Evolutionary conservation across 1,284 basidiomycete species (phyloP), one percentile per base, ranked within the genome.

Genomic region (Ganoderma multipileum): DNA sequence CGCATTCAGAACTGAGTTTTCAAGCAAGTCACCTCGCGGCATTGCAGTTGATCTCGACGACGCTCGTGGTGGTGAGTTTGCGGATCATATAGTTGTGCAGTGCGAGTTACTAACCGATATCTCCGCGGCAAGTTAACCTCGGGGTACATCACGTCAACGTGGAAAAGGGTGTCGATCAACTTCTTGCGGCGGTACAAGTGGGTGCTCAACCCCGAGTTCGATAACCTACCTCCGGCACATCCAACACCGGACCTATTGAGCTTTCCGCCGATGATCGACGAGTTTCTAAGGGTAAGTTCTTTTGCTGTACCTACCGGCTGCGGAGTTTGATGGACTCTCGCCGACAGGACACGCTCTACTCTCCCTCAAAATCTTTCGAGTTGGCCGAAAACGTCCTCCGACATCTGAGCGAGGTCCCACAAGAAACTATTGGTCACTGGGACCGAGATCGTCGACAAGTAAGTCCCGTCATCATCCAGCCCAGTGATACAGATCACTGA

Each of bases 111-210:
- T 60, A 8, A 42, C n/a, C 39, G 33, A 5, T 5, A n/a, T 39
- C 16, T 38, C 36, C 20, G 30, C n/a, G 38, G 2, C 38, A 30
- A 84, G 81, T 72, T 83, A 36, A 81, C 79, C 3, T 66, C 79
- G 36, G 78, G 75, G 76, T 71, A 81, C 77, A 72, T 82, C 1
- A 77, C 74, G 0, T 72, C 76, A 1, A 77, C 81, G 14, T 76
- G 76, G 74, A 72, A 78, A 39, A 83, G 83, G n/a, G 76, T 83
- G 63, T 74, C 78, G 50, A 78, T 83, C 41, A 89, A 89, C 73
- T 88, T 89, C 74, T 76, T 83, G 55, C 83, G 87, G 26, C 85
- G 92, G 42, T 91, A 92, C 76, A 94, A 94, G 76, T 94, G 92
- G 92, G 87, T 90, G 0, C 91, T 89, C 72, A 78, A 81, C 33